Evolutionary conservation across 306 rosid species (phyloP), one percentile per base, ranked within the genome.

Genomic region (Prosopis cineraria): DNA sequence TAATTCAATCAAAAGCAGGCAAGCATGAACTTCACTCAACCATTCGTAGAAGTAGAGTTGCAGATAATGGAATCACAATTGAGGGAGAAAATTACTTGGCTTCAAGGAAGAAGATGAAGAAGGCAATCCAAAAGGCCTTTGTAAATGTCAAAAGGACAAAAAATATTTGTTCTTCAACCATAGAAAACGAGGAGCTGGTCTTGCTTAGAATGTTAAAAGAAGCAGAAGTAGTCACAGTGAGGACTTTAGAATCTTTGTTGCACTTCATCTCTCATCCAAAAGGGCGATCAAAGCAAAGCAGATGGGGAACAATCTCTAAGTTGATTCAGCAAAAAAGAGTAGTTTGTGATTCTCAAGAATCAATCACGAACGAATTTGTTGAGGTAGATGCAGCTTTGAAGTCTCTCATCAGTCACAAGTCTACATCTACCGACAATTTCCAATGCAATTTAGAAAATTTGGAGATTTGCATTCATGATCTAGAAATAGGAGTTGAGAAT

Each of bases 1-100:
- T 78, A 25, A 3, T 37, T 34, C 83, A 83, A 74, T 69, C 59
- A 60, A 79, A 31, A 80, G 78, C 78, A 48, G 45, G 37, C 77
- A 62, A 70, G 16, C 25, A 9, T 2, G 68, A 74, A 29, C 53
- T 83, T 4, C 70, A 68, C 52, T 79, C 81, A 30, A 65, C 41
- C 34, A 10, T 83, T 52, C 70, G 59, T 13, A 55, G 82, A 34
- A 36, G 76, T 24, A 60, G 62, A 37, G 56, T 29, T 27, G 36
- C 29, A 4, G 71, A 65, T n/a, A 43, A 5, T 12, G 76, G 36
- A 45, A 29, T 80, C 19, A 31, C 76, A 55, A 4, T 33, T 55
- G 75, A 43, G 10, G 73, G 13, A 56, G 72, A 41, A 19, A 80
- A 44, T 27, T 75, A 75, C 64, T 44, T 74, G 71, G 64, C 80